A percentile compares a stretch with the other conserved stretches of the same genome.
These are phyloP conservation scores for Pseudocercospora pini-densiflorae DNA, from an alignment of 2,329 filamentous ascomycete genomes.

Conservation along the genomic window DNA sequence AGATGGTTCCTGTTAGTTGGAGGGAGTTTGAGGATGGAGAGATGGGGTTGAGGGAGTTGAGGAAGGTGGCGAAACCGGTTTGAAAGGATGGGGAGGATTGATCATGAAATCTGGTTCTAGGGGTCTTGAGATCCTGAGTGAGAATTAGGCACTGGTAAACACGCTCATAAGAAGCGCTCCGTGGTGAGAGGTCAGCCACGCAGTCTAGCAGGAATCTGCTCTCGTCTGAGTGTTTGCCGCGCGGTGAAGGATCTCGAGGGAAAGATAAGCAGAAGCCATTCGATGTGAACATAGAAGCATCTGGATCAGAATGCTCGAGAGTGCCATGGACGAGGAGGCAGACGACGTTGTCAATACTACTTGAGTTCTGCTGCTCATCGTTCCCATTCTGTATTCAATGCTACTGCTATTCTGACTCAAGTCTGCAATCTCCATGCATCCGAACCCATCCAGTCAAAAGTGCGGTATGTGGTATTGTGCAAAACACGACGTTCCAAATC, in stretches of 20 bases:
- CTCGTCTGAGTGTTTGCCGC: too few species aligned
- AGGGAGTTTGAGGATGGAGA: constrained; percentile 88
- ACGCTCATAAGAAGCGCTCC: too few species aligned
- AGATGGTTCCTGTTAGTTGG: constrained; percentile 94
- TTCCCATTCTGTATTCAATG: constrained; percentile 3
- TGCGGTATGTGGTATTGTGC: constrained; percentile 7
- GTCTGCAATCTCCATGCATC: neutral
- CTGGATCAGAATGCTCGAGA: too few species aligned
- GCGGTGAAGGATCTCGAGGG: too few species aligned
- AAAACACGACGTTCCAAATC: neutral
- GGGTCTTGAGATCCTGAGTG: neutral
- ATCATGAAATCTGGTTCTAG: too few species aligned
- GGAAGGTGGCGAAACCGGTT: constrained; percentile 94
- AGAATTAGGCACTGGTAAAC: neutral
- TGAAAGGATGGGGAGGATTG: constrained; percentile 50
- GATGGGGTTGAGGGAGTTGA: constrained; percentile 74
- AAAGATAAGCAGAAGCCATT: too few species aligned
- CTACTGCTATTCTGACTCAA: constrained; percentile 7
- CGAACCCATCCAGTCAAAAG: neutral
- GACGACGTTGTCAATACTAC: neutral
- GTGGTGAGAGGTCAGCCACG: too few species aligned
- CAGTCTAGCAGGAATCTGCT: too few species aligned
- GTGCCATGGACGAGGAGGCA: too few species aligned
- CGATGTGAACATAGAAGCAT: too few species aligned
- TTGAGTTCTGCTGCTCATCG: neutral